Conservation (phyloP, 2,329 filamentous ascomycete species). For the Colletotrichum scovillei region DNA sequence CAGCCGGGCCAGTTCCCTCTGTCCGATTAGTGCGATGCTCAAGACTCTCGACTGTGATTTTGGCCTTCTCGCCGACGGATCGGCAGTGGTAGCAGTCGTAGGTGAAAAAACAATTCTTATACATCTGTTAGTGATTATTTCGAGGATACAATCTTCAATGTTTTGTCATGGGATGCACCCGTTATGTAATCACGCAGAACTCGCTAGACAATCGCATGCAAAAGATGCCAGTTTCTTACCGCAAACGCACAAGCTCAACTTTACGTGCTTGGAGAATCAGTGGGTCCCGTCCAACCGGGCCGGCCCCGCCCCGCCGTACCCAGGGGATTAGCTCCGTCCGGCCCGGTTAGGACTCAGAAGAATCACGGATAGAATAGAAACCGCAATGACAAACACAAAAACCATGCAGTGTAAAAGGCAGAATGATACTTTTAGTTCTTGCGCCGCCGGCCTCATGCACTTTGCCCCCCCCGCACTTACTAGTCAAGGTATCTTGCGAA, state of each 20-base stretch:
- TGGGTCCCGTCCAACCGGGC: not conserved
- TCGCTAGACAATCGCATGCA: slow-evolving; percentile 33
- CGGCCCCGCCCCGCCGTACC: not conserved
- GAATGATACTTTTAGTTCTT: accelerated
- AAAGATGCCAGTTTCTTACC: slow-evolving; percentile 1
- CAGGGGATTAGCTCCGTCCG: not conserved
- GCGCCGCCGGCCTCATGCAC: too few species aligned
- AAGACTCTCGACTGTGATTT: not conserved
- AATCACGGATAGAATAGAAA: not conserved
- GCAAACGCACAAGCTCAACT: not conserved
- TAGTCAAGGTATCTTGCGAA: too few species aligned
- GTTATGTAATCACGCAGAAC: slow-evolving; percentile 1
- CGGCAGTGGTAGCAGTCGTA: not conserved
- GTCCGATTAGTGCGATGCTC: not conserved
- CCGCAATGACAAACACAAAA: too few species aligned
- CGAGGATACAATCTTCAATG: not conserved
- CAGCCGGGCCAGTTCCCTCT: not conserved
- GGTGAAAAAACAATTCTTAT: not conserved
- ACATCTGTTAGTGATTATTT: not conserved
- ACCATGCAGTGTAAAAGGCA: too few species aligned
- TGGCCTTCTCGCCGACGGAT: not conserved
- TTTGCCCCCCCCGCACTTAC: too few species aligned
- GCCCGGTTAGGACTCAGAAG: not conserved
- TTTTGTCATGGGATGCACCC: too few species aligned
- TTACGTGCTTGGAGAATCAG: not conserved